Base-by-base conservation (phyloP, 306 rosid species). In the Fagus crenata region DNA sequence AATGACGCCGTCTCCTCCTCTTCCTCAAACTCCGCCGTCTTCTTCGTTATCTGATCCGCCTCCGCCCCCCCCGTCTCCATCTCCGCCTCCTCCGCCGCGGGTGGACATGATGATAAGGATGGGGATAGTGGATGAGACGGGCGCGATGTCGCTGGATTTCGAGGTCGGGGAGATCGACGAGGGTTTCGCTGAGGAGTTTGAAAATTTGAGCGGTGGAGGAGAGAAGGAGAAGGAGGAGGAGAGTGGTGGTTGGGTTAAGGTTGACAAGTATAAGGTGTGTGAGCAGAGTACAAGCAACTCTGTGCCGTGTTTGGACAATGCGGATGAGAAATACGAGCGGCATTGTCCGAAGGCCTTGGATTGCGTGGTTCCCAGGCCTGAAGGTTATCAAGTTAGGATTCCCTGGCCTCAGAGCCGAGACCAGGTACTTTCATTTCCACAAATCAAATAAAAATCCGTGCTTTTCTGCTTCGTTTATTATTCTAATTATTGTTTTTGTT, bases 331-430 rank as follows among this genome's bases (percentile, higher is more conserved):
- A 76, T 92, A 74, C 54, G 97, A 90, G 79, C 73, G 98, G 53
- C 98, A 94, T 83, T 94, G 97, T 43, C 96, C 96, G 35, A 83
- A 81, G 77, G 85, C 82, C 67, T 81, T 92, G 73, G 78, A 83
- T 76, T 94, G 98, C 84, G 35, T 89, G 78, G 86, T 94, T 72
- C 94, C 96, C 28, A 61, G 64, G 75, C 96, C 97, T 0, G 72
- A 83, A 13, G 90, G 86, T 15, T 94, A 94, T 68, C 82, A 69
- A 80, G 84, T 67, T 11, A 90, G 87, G 18, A 85, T 94, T 18
- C 86, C 81, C 4, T 94, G 98, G 96, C 98, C 98, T 0, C 58
- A 71, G 78, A 94, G 98, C 83, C 86, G 94, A 82, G 93, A 94
- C 73, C 89, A 93, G 97, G 97, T 93, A 84, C 79, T 80, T 87